Evolutionary conservation across 208 protist species (phyloP), one percentile per base, ranked within the genome.

Genomic region (Trypanosoma platydactyli): DNA sequence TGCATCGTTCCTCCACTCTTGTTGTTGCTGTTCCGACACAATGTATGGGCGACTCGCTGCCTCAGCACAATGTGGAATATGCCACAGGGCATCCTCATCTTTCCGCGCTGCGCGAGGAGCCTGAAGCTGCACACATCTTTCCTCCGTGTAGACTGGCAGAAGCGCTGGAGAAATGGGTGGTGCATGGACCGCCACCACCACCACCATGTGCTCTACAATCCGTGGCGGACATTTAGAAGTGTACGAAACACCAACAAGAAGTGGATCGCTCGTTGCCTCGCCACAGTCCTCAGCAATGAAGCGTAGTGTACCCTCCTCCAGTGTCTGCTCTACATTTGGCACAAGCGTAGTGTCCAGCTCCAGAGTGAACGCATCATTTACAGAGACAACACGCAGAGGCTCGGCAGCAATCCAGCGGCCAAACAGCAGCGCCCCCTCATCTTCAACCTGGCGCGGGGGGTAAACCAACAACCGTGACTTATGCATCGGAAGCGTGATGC

Each of bases 131-230:
- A 94, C 80, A 56, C 87, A 93, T 29, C 45, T 61, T 5, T 92
- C 86, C 63, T 96, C 90, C 29, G 84, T 92, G 73, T 94, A 93
- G 2, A 96, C 55, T 7, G 68, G 61, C 42, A 83, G 79, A 46
- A 76, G 70, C 12, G 71, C 77, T 15, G 87, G 90, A 1, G 76
- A 63, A 38, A 91, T 70, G 22, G 87, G 81, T 6, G 73, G 53
- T 4, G 80, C 80, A 2, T 73, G 67, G 16, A 88, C 33, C 20
- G 90, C 81, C 2, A 87, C 71, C 1, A 96, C 87, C 13, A 51
- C 45, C 4, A 94, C 64, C 3, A 65, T 62, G 27, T 84, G 65
- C 76, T 90, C 79, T 6, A 94, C 77, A 27, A 76, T 46, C 20
- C 77, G 71, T 60, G 88, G 84, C 0, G 85, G 85, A 70, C 87